Evolutionary conservation across 2,329 filamentous ascomycete species (phyloP), one percentile per base, ranked within the genome.

Genomic region (Fusarium acutatum): DNA sequence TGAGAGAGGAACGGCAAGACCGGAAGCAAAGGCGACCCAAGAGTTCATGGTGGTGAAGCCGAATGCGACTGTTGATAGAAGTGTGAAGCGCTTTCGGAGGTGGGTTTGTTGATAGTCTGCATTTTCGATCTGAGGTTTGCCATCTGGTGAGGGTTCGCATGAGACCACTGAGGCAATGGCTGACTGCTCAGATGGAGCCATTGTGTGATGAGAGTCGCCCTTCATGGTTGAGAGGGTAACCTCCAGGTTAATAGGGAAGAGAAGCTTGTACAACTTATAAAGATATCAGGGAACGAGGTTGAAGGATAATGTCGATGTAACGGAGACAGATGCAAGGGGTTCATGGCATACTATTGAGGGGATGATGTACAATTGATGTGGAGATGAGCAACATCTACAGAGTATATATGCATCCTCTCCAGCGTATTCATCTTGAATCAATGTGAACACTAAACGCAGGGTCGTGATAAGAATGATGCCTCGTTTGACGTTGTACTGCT

Each of bases 401-500:
- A n/a, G n/a, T n/a, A 49, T 49, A 49, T 49, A 47, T 46, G 24
- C 26, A 15, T 40, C 13, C 0, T 15, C 7, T 6, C 22, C 2
- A n/a, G 1, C 6, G 20, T 6, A 6, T 4, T 6, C 38, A n/a
- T 40, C 4, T n/a, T 40, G 38, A 14, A 4, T 14, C 3, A 7
- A 14, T 22, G 13, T 2, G 2, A 9, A 10, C n/a, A 4, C 38
- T n/a, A 4, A 40, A 3, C 22, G 5, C 5, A 15, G n/a, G 2
- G 6, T 11, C 17, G 6, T n/a, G 46, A 32, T 32, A 49, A 49
- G 28, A 49, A 49, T 32, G 28, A 32, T 32, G 46, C 14, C 3
- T 18, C 46, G 46, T 1, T 30, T 18, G 18, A 22, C 9, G 6
- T 30, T n/a, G 43, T 11, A 8, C 20, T 22, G 4, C 20, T 47